Base-by-base conservation (phyloP, 495 filamentous ascomycete species). In the Entonaema liquescens region DNA sequence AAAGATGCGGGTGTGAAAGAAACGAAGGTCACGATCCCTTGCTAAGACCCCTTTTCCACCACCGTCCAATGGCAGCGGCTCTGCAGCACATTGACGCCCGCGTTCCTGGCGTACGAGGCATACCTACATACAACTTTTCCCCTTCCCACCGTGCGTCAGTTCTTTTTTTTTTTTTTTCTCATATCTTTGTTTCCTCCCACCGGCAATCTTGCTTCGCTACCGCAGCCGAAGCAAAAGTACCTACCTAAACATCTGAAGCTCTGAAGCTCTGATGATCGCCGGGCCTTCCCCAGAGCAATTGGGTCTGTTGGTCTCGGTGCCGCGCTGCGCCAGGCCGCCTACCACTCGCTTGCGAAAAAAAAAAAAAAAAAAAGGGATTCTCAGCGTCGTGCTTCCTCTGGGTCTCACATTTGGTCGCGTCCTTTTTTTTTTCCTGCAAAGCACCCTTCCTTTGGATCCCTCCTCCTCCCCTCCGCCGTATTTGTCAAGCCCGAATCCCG, bases 251-350 rank as follows among this genome's bases (percentile, higher is more conserved):
- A 33, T 33, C 31, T 33, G n/a, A 2, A 33, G 31, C 31, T 33
- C n/a, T n/a, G n/a, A n/a, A n/a, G n/a, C n/a, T n/a, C n/a, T n/a
- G n/a, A n/a, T 89, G 29, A 80, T 90, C 26, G 89, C 88, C 6
- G 88, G 88, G 15, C 79, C 83, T 40, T 87, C 80, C 63, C 86
- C 87, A n/a, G n/a, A 33, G 87, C 86, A 26, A 88, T n/a, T n/a
- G n/a, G n/a, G n/a, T n/a, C n/a, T n/a, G n/a, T 89, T 59, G 88
- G 87, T 9, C 78, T 82, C 62, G 83, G 80, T 12, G 82, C 86
- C 66, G 79, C 80, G 3, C 77, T n/a, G n/a, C n/a, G n/a, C n/a
- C n/a, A n/a, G n/a, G n/a, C n/a, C n/a, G n/a, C n/a, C n/a, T n/a
- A n/a, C n/a, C n/a, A n/a, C n/a, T n/a, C n/a, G n/a, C n/a, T n/a